These are phyloP conservation scores for Perkinsus chesapeaki DNA, from an alignment of 169 alveolate genomes.

Conservation along the genomic window DNA sequence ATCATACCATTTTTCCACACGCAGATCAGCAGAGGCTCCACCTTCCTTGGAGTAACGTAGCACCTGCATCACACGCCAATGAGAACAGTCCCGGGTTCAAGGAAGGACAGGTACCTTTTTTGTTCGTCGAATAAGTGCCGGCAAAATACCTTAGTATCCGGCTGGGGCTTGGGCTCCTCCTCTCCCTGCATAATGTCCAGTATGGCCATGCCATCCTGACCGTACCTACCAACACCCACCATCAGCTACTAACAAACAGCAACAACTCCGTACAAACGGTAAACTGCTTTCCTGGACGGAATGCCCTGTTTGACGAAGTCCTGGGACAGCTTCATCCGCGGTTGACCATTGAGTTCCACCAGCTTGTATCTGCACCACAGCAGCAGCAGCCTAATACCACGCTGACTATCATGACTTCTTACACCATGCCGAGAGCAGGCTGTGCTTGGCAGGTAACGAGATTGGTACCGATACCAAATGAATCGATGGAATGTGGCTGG, in stretches of 20 bases:
- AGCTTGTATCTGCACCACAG: conserved; percentile 64
- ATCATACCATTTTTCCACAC: not conserved
- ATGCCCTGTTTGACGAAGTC: conserved; percentile 64
- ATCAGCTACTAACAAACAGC: conserved; percentile 36
- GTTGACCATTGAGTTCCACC: conserved; percentile 65
- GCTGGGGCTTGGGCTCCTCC: conserved; percentile 12
- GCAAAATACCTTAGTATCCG: conserved; percentile 18
- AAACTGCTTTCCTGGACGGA: conserved; percentile 69
- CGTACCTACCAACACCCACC: not conserved
- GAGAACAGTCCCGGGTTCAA: not conserved
- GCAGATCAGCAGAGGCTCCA: conserved; percentile 13
- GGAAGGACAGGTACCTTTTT: conserved; percentile 14
- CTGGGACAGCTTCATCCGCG: conserved; percentile 71
- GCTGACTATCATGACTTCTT: not conserved
- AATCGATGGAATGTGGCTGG: conserved; percentile 69
- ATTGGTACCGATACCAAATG: conserved; percentile 84
- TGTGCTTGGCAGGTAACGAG: conserved; percentile 83
- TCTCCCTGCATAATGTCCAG: conserved; percentile 8
- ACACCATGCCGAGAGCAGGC: conserved; percentile 80
- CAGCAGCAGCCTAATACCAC: conserved; percentile 5
- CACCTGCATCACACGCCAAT: not conserved
- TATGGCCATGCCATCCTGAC: not conserved
- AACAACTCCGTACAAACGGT: conserved; percentile 54
- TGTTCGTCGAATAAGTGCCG: conserved; percentile 33
- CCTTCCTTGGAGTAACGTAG: conserved; percentile 29